Base-by-base conservation (phyloP, 805 yeast genomes). In the Schizosaccharomyces octosporus region DNA sequence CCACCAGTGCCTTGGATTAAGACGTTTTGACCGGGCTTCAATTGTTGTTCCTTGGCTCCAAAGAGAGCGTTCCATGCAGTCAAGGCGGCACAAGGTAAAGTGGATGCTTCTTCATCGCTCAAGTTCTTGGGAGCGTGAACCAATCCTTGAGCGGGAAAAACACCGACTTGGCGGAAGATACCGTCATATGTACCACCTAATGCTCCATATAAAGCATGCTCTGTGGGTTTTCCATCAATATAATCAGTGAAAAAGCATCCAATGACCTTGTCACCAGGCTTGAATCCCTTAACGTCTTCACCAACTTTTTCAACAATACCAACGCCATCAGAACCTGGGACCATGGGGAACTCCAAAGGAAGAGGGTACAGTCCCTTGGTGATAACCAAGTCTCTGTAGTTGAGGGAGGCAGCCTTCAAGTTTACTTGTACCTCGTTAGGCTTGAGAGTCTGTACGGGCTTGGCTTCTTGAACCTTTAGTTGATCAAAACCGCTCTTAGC, bases 1-100 rank as follows among this genome's bases (percentile, higher is more conserved):
- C 80, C 86, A 60, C 87, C 88, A 3, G 72, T 74, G 3, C 82
- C 86, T 6, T 65, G 63, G 5, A 65, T 60, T 19, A 66, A 59
- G 11, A 65, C 63, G 13, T 63, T 63, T 42, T 58, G 32, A 19
- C 62, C 64, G 3, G 62, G 43, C 13, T 32, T 42, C 36, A 63
- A 58, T 15, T 48, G 60, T 29, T 61, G 65, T 15, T 5, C 24
- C 27, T 36, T n/a, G 27, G 45, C 57, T 27, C 66, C 62, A 55
- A 62, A 61, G 11, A 64, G 54, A 1, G 65, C 67, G 6, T 67
- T 62, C 63, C 63, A 66, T 2, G 67, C 67, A 1, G 67, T 66
- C 54, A 66, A 58, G n/a, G 64, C 67, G 7, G 66, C 65, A 15
- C 66, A 48, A 19, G 67, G 67, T 6, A 65, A 61, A 24, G 67